Conservation (phyloP, 2,329 filamentous ascomycete species). For the Stachybotrys echinatus region DNA sequence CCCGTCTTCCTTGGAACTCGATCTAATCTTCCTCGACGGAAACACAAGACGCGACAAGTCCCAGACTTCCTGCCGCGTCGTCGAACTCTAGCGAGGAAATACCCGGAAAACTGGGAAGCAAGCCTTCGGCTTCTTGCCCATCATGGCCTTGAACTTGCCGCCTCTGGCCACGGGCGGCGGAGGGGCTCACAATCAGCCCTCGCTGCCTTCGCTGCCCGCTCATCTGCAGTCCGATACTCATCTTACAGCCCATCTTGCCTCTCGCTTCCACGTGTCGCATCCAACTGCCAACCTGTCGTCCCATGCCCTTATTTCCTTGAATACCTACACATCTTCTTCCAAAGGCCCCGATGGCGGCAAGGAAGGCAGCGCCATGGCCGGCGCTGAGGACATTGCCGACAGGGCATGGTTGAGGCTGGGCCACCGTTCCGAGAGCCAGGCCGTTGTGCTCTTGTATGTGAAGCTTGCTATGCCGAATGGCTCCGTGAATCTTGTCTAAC, state of each 20-base stretch:
- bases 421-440: constrained; percentile 87
- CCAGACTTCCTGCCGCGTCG: no score
- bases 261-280: constrained; percentile 84
- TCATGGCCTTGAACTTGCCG: constrained; percentile 57
- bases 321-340: constrained; percentile 87
- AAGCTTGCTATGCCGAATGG: neutral
- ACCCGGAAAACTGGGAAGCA: constrained; percentile 3
- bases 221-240: constrained; percentile 76
- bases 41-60: neutral
- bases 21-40: no score
- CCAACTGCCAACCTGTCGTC: constrained; percentile 87
- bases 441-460: constrained; percentile 84
- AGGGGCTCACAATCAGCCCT: constrained; percentile 74
- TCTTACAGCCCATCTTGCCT: constrained; percentile 76
- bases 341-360: constrained; percentile 87
- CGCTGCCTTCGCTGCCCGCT: constrained; percentile 79
- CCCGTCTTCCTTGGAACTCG: neutral
- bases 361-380: constrained; percentile 86
- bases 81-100: no score
- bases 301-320: constrained; percentile 85
- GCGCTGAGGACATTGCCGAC: constrained; percentile 86
- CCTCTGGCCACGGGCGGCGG: constrained; percentile 42
- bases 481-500: constrained; percentile 9
- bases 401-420: constrained; percentile 82
- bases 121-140: constrained; percentile 28